phyloP scores from a whole-genome alignment of 1,284 basidiomycete genomes.

The Paramarasmius palmivorus region DNA sequence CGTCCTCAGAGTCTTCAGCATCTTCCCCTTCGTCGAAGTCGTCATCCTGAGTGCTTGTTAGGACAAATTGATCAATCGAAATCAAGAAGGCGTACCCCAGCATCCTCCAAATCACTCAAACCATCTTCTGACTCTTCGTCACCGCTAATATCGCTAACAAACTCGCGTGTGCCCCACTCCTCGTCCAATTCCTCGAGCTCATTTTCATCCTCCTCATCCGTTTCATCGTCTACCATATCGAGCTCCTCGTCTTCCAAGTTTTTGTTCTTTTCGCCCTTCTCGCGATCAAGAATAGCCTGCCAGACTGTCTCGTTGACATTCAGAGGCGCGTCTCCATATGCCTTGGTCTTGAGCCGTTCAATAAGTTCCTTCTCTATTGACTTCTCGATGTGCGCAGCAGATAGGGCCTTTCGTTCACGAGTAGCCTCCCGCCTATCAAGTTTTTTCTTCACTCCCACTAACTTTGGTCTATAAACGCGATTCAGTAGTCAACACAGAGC shows the following conservation, averaged over 20 bases:
- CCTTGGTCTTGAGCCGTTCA: conserved; percentile 92
- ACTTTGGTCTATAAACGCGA: conserved; percentile 69
- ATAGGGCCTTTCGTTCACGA: conserved; percentile 93
- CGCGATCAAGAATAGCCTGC: conserved; percentile 85
- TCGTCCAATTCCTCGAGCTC: conserved; percentile 61
- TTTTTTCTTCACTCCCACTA: conserved; percentile 97
- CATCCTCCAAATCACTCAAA: conserved; percentile 76
- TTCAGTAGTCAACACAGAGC: background rate
- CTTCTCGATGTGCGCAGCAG: conserved; percentile 91
- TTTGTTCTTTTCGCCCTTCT: conserved; percentile 51
- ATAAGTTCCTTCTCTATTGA: conserved; percentile 97
- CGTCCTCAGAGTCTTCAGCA: conserved; percentile 41
- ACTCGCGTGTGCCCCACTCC: conserved; percentile 74
- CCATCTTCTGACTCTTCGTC: conserved; percentile 45
- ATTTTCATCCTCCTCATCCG: conserved; percentile 57
- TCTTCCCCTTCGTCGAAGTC: conserved; percentile 23
- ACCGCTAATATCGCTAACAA: conserved; percentile 83
- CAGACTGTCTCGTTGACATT: conserved; percentile 99
- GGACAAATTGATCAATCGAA: conserved; percentile 12
- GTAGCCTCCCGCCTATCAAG: conserved; percentile 92
- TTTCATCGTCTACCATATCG: conserved; percentile 43
- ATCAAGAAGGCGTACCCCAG: conserved; percentile 40
- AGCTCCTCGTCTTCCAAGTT: conserved; percentile 49
- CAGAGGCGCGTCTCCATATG: conserved; percentile 95
- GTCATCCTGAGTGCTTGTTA: conserved; percentile 26